phyloP scores from a whole-genome alignment of 108 stramenopile genomes.

The Cyclotella atomus region DNA sequence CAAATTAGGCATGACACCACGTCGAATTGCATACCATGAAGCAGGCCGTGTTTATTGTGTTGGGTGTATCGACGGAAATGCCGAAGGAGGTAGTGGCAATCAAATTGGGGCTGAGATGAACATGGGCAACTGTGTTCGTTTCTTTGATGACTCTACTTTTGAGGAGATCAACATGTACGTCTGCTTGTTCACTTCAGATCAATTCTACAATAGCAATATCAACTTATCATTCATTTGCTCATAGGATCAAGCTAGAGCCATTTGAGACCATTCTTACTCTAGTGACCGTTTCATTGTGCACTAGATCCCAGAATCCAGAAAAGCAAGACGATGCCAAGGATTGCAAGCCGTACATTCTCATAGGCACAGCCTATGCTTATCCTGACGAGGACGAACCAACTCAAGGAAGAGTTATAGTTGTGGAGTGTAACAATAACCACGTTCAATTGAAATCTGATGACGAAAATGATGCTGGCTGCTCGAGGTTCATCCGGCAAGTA shows the following conservation, averaged over 20 bases:
- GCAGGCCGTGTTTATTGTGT: constrained; percentile 84
- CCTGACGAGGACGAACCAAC: constrained; percentile 95
- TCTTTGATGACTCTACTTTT: constrained; percentile 89
- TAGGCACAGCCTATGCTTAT: constrained; percentile 92
- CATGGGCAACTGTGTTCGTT: constrained; percentile 88
- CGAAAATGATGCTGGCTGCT: constrained; percentile 18
- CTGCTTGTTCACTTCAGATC: background rate
- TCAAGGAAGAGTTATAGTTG: constrained; percentile 89
- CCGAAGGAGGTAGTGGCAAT: constrained; percentile 22
- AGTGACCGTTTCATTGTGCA: constrained; percentile 53
- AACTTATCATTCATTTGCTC: no score
- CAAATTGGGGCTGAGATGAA: constrained; percentile 59
- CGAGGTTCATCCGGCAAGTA: constrained; percentile 59
- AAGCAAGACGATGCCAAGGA: constrained; percentile 20
- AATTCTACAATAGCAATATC: no score
- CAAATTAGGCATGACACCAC: constrained; percentile 92
- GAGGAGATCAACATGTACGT: constrained; percentile 82
- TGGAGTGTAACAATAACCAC: constrained; percentile 64
- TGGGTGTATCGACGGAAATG: constrained; percentile 68
- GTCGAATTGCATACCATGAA: constrained; percentile 84
- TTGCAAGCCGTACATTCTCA: constrained; percentile 73
- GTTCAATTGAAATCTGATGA: constrained; percentile 21
- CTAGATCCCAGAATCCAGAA: constrained; percentile 36
- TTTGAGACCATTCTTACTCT: constrained; percentile 86
- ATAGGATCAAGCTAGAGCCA: constrained; percentile 82